Percentiles rank a stretch among this genome's conserved stretches.
phyloP scores from a whole-genome alignment of 2,329 filamentous ascomycete genomes.

The Aspergillus terreus region DNA sequence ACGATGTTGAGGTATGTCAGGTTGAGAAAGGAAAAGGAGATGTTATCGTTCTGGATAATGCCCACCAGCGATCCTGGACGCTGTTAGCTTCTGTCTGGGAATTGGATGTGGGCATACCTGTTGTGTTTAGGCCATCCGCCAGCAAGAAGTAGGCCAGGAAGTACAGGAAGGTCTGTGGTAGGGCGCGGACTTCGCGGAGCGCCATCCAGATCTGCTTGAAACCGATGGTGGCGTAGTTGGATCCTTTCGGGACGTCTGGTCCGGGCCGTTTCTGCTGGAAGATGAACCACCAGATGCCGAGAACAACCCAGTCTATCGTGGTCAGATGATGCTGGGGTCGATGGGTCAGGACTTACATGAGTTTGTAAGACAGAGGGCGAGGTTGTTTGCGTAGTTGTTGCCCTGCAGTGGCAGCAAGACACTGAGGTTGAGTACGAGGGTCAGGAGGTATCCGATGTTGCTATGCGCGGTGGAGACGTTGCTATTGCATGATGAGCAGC shows the following conservation, averaged over 20 bases:
- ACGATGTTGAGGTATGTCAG: constrained; percentile 41
- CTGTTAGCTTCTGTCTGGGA: background rate
- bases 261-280: constrained; percentile 41
- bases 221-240: constrained; percentile 38
- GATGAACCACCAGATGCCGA: constrained; percentile 43
- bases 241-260: constrained; percentile 37
- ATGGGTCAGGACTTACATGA: constrained; percentile 28
- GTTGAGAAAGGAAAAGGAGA: constrained; percentile 41
- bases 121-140: constrained; percentile 42
- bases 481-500: constrained; percentile 13
- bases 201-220: constrained; percentile 42
- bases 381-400: constrained; percentile 36
- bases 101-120: constrained; percentile 19
- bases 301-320: constrained; percentile 36
- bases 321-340: background rate
- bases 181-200: constrained; percentile 32
- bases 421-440: constrained; percentile 38
- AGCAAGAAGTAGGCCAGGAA: constrained; percentile 42
- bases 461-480: constrained; percentile 43
- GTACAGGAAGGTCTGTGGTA: constrained; percentile 42
- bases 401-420: constrained; percentile 37
- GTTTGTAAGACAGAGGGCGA: constrained; percentile 40
- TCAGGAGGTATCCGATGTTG: constrained; percentile 41
- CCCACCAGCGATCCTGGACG: constrained; percentile 30
- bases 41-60: constrained; percentile 40